Base-by-base conservation (phyloP, 495 filamentous ascomycete species). In the Daldinia bambusicola region DNA sequence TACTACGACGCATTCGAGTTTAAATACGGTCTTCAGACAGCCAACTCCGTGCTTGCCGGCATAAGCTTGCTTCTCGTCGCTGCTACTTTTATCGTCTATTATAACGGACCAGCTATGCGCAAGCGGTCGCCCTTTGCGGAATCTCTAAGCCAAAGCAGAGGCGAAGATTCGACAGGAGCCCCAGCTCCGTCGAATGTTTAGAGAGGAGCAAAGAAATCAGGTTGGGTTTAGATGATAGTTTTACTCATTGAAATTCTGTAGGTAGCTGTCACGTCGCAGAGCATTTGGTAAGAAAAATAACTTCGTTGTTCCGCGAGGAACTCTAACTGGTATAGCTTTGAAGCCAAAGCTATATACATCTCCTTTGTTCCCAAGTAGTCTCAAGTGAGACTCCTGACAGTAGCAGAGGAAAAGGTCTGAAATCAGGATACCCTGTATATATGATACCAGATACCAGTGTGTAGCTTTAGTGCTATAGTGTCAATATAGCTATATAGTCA, bases 71-170 rank as follows among this genome's bases (percentile, higher is more conserved):
- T 91, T 3, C 83, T 95, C 30, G 90, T 93, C 2, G 72, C 85
- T 18, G 89, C 92, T 4, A 89, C 94, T 12, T 94, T 93, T 69
- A 79, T 89, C 58, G 89, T 94, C 67, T 95, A 95, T 82, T 90
- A 83, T 82, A 86, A 90, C 55, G 93, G 93, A 1, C 91, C 92
- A 0, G 73, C 69, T 3, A 83, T 96, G n/a, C 87, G 93, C 55
- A 86, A 85, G 74, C 82, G 88, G 2, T 93, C 90, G 8, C 86
- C 88, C 0, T 95, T 95, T 70, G 92, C 93, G 8, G 89, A 94
- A 80, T 86, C 87, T 34, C 79, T 93, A 5, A 31, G 60, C 13
- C 45, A 2, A 4, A 22, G 18, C 8, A 38, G 26, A 30, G 8
- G 1, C 6, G 18, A 18, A 6, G 50, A 14, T 36, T 40, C 31